Base-by-base conservation (phyloP, 2,329 filamentous ascomycete genomes). In the Colletotrichum sansevieriae region DNA sequence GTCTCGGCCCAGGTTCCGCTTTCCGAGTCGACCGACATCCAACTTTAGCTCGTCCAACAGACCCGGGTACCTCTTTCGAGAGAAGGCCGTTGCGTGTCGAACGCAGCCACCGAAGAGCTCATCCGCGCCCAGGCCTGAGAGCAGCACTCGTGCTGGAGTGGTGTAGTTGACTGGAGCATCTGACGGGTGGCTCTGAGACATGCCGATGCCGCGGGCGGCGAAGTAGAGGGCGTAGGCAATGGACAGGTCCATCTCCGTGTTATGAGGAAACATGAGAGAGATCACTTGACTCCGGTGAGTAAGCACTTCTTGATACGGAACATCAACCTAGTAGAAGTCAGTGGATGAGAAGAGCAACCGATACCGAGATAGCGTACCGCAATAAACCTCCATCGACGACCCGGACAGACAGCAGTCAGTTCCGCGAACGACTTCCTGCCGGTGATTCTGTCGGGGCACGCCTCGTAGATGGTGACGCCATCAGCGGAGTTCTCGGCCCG, bases 231-330 rank as follows among this genome's bases (percentile, higher is more conserved):
- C 96, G 73, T 88, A 91, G 0, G 93, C 92, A 74, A 99, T 99
- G 3, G 96, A 99, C 1, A 99, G 84, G 75, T 99, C 96, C 96
- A 99, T 99, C 79, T 99, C 96, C 0, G 96, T 99, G 73, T 97
- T 95, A 79, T 99, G 96, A 0, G 96, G 96, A 73, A 92, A 86
- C 78, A 99, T 98, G 18, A 99, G 83, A 2, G 88, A 85, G 43
- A 95, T 87, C 20, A 99, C 87, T 29, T 85, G 85, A 3, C 85
- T 75, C 70, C 93, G 89, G 74, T 97, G 92, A 2, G 85, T 83
- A 49, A 90, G 76, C 0, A 91, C 92, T 73, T 97, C 92, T 6
- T 83, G 76, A 76, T 95, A 98, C 0, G 95, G 92, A 33, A 99
- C 84, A 75, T 99, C 91, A 64, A 98, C 85, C 83, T 91, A 70